Evolutionary conservation across 495 filamentous ascomycete genomes (phyloP).

Genomic region (Amniculicola lignicola): DNA sequence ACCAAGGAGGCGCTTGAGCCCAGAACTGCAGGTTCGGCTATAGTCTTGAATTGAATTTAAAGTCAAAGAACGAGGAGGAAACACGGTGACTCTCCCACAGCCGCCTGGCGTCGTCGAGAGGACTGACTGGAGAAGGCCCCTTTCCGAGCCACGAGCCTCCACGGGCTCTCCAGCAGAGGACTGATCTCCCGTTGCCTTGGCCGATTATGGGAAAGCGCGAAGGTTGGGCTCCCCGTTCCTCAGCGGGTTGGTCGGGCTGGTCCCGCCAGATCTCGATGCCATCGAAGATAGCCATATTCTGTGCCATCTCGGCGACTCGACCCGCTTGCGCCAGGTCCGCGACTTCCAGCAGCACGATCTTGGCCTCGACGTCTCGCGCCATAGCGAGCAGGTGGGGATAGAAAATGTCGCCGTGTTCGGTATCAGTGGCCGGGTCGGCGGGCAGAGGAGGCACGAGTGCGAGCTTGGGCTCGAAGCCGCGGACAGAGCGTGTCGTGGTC

Average conservation of each 20-base stretch:
- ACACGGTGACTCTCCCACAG: no score
- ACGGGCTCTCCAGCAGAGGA: conserved; percentile 28
- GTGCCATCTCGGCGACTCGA: conserved; percentile 28
- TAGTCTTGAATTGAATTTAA: no score
- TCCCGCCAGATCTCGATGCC: conserved; percentile 56
- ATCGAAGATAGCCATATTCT: conserved; percentile 33
- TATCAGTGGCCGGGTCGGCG: not conserved
- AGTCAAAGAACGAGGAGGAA: no score
- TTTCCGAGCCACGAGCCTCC: conserved; percentile 21
- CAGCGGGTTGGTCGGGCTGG: conserved; percentile 21
- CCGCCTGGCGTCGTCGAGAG: no score
- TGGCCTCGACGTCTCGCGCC: conserved; percentile 40
- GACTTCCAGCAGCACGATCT: conserved; percentile 56
- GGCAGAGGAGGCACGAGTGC: conserved; percentile 71
- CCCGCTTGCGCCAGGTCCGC: conserved; percentile 50
- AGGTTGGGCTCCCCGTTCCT: not conserved
- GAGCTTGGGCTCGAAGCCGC: conserved; percentile 71
- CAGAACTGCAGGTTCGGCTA: no score
- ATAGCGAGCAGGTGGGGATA: conserved; percentile 53
- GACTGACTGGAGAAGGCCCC: no score
- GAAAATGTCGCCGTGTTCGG: conserved; percentile 54
- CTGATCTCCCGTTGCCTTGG: conserved; percentile 28
- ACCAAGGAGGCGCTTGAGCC: no score
- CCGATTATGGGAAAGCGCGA: conserved; percentile 22
- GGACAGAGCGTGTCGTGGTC: conserved; percentile 63